Base-by-base conservation (phyloP, 2,329 filamentous ascomycete species). In the Scleromitrula shiraiana region DNA sequence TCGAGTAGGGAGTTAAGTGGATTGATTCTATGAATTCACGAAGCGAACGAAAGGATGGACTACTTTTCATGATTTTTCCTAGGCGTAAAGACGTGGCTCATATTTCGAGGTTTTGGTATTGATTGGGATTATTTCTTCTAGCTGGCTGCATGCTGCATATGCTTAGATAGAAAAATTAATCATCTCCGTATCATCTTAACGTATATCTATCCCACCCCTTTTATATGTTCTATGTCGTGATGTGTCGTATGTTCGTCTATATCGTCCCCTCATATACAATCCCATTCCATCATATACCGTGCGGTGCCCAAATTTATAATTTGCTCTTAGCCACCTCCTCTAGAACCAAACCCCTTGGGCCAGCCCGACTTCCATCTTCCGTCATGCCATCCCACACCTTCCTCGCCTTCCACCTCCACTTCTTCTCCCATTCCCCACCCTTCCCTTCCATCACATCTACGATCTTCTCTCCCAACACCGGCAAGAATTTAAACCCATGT, bases 381-480 rank as follows among this genome's bases (percentile, higher is more conserved):
- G 58, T 57, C 15, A 24, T 38, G 57, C 59, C 66, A 52, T 53
- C 57, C 27, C 41, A 44, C 4, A 15, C 35, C 8, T 12, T 23
- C 59, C 59, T 66, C 51, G 50, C 56, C 52, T 70, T 70, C 74
- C 75, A 78, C 42, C 53, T 59, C 78, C 78, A 82, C 54, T 73
- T 73, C n/a, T 69, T 62, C 50, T 62, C 64, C 56, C 80, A 70
- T 42, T 72, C 69, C 23, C 61, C 55, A 7, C 64, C 58, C 7
- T 53, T 61, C 2, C 63, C 61, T 46, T 70, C 65, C 7, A 73
- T 59, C 27, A 64, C 62, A 50, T 68, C 68, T 1, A 66, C 66
- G 46, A 72, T 65, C 50, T 68, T 65, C 24, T 70, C 66, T 10
- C 72, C 72, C 17, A 75, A 64, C 2, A 72, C 67, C 0, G 71